Base-by-base conservation (phyloP, 2,329 filamentous ascomycete species). In the Curvularia sp. region DNA sequence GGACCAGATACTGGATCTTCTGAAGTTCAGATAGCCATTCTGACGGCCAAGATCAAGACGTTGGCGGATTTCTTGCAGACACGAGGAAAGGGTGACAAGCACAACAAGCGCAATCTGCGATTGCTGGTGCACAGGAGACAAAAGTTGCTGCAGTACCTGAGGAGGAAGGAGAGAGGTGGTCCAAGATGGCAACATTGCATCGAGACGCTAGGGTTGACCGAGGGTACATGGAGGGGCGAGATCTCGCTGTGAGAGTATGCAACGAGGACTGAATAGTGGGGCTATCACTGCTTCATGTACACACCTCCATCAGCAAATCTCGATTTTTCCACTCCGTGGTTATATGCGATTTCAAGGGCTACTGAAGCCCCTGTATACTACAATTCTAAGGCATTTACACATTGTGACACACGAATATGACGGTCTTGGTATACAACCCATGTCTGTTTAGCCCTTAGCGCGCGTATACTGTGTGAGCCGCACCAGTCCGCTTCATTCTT, bases 21-120 rank as follows among this genome's bases (percentile, higher is more conserved):
- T 6, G 95, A 99, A 80, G 96, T 99, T n/a, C 95, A 99, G 82
- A 92, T 96, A 66, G 93, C 93, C 46, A 96, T 99, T 68, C 79
- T 99, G 75, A 99, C 95, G 3, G 86, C 92, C 57, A 98, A 97
- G 84, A 99, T 99, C 75, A 85, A 92, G 63, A 88, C 89, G 24
- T 77, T 99, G 49, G 89, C 90, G 15, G 84, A 90, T 66, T 88
- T 89, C 65, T 79, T 97, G 51, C 84, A 89, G 71, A 83, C 81
- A 42, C 85, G 87, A 67, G 91, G 89, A 5, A 86, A 90, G 77
- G 92, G 89, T 75, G 95, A 99, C 75, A 97, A 96, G 82, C 86
- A 92, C 76, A 97, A 97, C 81, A 97, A 96, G 86, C 85, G 93
- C 60, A 96, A 96, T 78, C 74, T 99, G 75, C 85, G 92, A 65